Evolutionary conservation across 1,139 yeast genomes (phyloP).

Genomic region (Blastobotrys ciferrii): DNA sequence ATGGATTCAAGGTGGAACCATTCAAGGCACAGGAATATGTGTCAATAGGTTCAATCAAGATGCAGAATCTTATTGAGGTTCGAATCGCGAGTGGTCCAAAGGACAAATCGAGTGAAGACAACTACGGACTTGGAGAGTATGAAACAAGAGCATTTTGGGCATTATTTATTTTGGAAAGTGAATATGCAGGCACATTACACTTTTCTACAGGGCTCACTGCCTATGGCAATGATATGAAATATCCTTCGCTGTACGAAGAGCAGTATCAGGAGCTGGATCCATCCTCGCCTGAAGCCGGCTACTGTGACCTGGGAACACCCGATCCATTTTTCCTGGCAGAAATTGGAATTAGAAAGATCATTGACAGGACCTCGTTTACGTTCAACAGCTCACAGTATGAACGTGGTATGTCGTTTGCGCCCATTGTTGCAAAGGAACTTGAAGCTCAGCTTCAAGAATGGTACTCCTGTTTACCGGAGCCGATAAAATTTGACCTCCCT

Average conservation of each 20-base stretch:
- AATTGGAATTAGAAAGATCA: conserved; percentile 12
- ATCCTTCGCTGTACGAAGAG: conserved; percentile 13
- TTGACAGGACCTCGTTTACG: conserved; percentile 11
- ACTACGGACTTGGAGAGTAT: conserved; percentile 9
- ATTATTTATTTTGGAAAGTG: conserved; percentile 12
- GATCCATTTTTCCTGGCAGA: conserved; percentile 16
- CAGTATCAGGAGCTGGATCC: background rate
- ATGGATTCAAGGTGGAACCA: conserved; percentile 12
- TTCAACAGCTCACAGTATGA: conserved; percentile 5
- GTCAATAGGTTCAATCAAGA: conserved; percentile 9
- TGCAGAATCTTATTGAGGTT: conserved; percentile 9
- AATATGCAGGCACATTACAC: conserved; percentile 12
- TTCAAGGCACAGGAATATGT: conserved; percentile 13
- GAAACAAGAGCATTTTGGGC: conserved; percentile 13
- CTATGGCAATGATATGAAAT: conserved; percentile 7
- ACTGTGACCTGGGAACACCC: too few species aligned
- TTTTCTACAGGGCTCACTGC: conserved; percentile 11
- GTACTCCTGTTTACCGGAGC: conserved; percentile 11
- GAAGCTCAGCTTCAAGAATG: conserved; percentile 13
- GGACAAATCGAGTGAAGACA: conserved; percentile 6
- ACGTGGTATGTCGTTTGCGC: conserved; percentile 10
- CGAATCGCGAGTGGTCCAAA: conserved; percentile 7
- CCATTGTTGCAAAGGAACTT: conserved; percentile 16
- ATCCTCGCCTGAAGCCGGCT: background rate
- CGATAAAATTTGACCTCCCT: conserved; percentile 11